These are phyloP conservation scores for Setaria viridis DNA, from an alignment of 202 grass and related monocot species.

Conservation along the genomic window DNA sequence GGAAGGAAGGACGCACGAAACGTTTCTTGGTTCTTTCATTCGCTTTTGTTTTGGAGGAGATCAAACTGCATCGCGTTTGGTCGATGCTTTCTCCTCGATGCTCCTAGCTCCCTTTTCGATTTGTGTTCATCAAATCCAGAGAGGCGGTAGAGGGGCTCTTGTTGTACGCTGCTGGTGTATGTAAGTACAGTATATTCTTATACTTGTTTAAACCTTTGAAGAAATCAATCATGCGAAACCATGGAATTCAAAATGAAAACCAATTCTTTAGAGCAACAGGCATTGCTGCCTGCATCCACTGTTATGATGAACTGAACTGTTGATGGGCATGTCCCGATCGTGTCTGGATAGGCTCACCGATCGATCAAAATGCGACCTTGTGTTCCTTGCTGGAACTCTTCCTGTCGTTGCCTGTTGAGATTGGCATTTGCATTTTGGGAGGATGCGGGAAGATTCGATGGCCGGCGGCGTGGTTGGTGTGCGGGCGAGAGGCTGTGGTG, in stretches of 20 bases:
- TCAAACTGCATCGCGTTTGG: neutral
- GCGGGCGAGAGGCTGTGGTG: neutral
- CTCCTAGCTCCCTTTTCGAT: neutral
- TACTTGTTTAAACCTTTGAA: neutral
- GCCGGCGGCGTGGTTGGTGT: neutral
- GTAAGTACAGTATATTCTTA: constrained; percentile 10
- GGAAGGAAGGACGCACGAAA: neutral
- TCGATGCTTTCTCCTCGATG: neutral
- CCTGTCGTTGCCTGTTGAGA: neutral
- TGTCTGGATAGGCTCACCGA: neutral
- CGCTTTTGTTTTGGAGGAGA: neutral
- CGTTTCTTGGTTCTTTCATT: constrained; percentile 3
- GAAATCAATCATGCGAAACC: neutral
- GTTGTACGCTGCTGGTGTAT: neutral
- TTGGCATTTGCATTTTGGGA: neutral
- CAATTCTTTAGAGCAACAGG: neutral
- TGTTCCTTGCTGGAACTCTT: neutral
- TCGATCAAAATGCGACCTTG: neutral
- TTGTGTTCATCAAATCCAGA: neutral
- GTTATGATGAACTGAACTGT: neutral
- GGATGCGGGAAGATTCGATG: neutral
- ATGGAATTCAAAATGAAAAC: neutral
- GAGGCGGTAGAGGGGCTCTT: neutral
- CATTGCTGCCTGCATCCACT: neutral
- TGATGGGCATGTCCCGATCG: neutral